Evolutionary conservation across 2,329 filamentous ascomycete genomes (phyloP), one percentile per base, ranked within the genome.

Genomic region (Talaromyces sp.): DNA sequence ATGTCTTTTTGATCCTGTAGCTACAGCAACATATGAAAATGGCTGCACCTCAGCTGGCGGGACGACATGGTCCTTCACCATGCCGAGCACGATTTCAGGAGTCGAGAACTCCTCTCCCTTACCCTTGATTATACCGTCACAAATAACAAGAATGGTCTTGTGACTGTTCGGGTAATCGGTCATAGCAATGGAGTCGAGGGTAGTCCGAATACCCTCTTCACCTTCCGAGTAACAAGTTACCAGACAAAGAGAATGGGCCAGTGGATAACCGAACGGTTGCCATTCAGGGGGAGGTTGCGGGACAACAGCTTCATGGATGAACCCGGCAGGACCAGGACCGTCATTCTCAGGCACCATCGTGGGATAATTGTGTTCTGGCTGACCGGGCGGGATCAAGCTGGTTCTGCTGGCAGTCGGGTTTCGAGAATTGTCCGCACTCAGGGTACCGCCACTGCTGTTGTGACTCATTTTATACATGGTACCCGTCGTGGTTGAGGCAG

Each of bases 161-260:
- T 99, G 95, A 72, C 93, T 97, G 81, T 99, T 99, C 45, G 94
- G 94, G 66, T 99, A 99, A 73, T 99, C 95, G 3, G 94, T 99
- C 75, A 90, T 96, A 45, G 93, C 94, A 69, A 99, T 88, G 1
- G 94, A 99, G 75, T 99, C 92, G 24, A 99, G 79, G 1, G 94
- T 99, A 0, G 92, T 96, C 43, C 94, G 88, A 51, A 99, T 84
- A 67, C 93, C 94, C 55, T 96, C 88, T 60, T 88, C 90, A 61
- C 94, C 94, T 77, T 99, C 94, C 0, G 94, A 99, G 72, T 99
- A 99, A 16, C 91, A 91, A 22, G 95, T 99, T 46, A 99, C 92
- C 60, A 99, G 76, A 72, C 93, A 97, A 69, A 99, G 91, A 0
- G 90, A 83, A 74, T 99, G 94, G 42, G 92, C 94, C 60, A 99